Conservation (phyloP, 495 filamentous ascomycete genomes). For the Cercophora samala region DNA sequence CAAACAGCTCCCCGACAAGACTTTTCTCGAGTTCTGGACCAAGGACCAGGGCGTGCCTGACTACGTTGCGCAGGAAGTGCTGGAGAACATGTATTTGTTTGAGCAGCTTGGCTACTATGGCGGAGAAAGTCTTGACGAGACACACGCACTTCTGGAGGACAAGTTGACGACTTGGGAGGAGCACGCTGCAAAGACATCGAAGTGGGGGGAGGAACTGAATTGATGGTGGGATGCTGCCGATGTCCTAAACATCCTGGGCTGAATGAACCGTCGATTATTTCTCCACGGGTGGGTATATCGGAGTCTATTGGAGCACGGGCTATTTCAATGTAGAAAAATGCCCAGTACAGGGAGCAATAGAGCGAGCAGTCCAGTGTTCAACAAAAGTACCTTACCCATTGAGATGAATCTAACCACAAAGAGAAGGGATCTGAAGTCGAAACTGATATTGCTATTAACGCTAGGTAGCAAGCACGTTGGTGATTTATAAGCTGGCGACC, state of each 20-base stretch:
- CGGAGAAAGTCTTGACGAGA: constrained; percentile 38
- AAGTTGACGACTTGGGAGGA: constrained; percentile 42
- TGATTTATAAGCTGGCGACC: background rate
- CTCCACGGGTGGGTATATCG: too few relatives aligned
- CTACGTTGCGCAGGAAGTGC: constrained; percentile 45
- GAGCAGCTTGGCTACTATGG: constrained; percentile 52
- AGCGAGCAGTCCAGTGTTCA: too few relatives aligned
- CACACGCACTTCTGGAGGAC: constrained; percentile 35
- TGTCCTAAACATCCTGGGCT: too few relatives aligned
- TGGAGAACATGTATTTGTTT: constrained; percentile 53
- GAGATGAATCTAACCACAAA: too few relatives aligned
- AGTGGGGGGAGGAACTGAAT: background rate
- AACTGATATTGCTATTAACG: too few relatives aligned
- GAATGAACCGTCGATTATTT: too few relatives aligned
- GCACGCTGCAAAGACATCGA: constrained; percentile 26
- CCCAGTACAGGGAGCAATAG: too few relatives aligned
- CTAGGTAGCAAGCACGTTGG: background rate
- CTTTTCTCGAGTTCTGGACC: constrained; percentile 44
- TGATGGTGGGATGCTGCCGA: too few relatives aligned
- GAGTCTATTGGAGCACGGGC: too few relatives aligned
- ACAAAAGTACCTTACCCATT: too few relatives aligned
- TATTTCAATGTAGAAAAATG: too few relatives aligned
- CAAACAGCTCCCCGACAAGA: constrained; percentile 43
- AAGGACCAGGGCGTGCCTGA: constrained; percentile 37
- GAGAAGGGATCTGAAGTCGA: too few relatives aligned